These are phyloP conservation scores for Microsporum canis DNA, from an alignment of 2,329 filamentous ascomycete genomes.

Conservation along the genomic window DNA sequence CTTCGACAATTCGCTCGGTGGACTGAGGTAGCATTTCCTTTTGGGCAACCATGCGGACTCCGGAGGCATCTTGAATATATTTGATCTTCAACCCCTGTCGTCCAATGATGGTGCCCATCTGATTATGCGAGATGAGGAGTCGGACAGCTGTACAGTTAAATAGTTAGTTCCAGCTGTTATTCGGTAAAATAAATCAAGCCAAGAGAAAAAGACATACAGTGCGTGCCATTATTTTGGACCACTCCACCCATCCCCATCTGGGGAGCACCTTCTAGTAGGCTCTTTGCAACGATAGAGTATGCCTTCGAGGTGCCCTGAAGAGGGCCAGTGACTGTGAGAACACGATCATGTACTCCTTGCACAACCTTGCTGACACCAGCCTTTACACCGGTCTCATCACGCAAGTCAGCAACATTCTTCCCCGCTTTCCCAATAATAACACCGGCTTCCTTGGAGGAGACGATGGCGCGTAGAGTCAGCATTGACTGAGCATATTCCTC, in stretches of 20 bases:
- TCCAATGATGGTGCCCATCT: slow-evolving; percentile 99
- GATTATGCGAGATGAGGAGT: slow-evolving; percentile 96
- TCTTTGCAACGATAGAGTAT: slow-evolving; percentile 84
- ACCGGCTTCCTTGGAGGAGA: slow-evolving; percentile 96
- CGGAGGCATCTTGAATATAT: slow-evolving; percentile 93
- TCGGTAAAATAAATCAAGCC: not conserved
- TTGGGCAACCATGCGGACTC: slow-evolving; percentile 97
- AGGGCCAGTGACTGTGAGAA: slow-evolving; percentile 85
- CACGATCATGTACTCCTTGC: slow-evolving; percentile 90
- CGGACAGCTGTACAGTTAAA: slow-evolving; percentile 61
- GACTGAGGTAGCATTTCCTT: slow-evolving; percentile 99
- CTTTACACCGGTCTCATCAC: slow-evolving; percentile 95
- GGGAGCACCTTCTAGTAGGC: slow-evolving; percentile 83
- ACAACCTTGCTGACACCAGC: slow-evolving; percentile 98
- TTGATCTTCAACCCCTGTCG: slow-evolving; percentile 97
- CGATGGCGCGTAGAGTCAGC: slow-evolving; percentile 90
- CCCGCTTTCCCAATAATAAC: slow-evolving; percentile 98
- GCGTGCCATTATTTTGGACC: slow-evolving; percentile 76
- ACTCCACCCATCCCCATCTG: slow-evolving; percentile 93
- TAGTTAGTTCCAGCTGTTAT: slow-evolving; percentile 7
- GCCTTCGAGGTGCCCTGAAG: slow-evolving; percentile 82
- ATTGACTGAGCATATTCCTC: slow-evolving; percentile 91
- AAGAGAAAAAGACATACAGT: slow-evolving; percentile 55
- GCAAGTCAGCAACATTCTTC: slow-evolving; percentile 94
- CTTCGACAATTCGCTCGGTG: slow-evolving; percentile 93